Base-by-base conservation (phyloP, 2,329 filamentous ascomycete species). In the Trichophyton verrucosum region DNA sequence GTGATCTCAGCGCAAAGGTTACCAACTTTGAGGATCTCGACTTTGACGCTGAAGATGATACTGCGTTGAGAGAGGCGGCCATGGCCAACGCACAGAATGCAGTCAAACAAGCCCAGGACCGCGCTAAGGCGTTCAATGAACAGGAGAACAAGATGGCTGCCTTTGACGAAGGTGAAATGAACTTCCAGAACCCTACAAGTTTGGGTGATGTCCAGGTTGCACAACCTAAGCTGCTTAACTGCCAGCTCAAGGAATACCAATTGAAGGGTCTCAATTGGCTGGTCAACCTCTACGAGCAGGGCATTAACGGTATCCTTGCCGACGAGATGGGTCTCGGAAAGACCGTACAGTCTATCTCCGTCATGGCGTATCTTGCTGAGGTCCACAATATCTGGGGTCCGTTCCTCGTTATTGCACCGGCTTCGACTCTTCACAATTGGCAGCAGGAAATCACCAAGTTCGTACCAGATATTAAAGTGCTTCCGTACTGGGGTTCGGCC, bases 251-350 rank as follows among this genome's bases (percentile, higher is more conserved):
- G 73, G 94, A 99, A 74, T 99, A 99, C 76, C 94, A 99, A 78
- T 80, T 99, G 72, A 99, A 99, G 79, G 94, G 94, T 76, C 88
- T 99, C 73, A 99, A 97, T 72, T 99, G 94, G 94, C 84, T 99
- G 60, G 94, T 96, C 78, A 97, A 99, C 73, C 76, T 99, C 66
- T 99, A 99, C 78, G 94, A 99, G 75, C 94, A 99, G 75, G 94
- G 94, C 73, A 99, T 96, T 0, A 94, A 95, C 53, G 94, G 94
- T 75, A 99, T 99, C 68, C 80, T 99, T 65, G 94, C 94, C 65
- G 94, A 99, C 73, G 94, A 99, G 77, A 99, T 99, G 94, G 94
- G 94, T 84, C 88, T 99, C 24, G 94, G 94, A 73, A 99, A 99
- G 77, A 99, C 94, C 20, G 90, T 99, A 4, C 94, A 99, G 77